Base-by-base conservation (phyloP, 306 rosid genomes). In the Sicyos edulis region DNA sequence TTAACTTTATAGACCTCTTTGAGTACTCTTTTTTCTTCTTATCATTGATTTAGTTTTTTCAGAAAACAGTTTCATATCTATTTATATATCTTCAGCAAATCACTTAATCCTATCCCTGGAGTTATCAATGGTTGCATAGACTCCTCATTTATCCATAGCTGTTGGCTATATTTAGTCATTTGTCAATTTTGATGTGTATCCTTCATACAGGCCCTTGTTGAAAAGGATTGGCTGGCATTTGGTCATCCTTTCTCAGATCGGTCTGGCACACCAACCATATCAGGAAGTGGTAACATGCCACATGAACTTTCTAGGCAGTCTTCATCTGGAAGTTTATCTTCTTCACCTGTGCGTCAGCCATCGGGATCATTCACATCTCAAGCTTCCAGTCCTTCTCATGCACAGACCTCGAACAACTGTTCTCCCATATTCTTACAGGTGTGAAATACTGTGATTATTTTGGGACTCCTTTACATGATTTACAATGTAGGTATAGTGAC, bases 221-320 rank as follows among this genome's bases (percentile, higher is more conserved):
- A 93, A 83, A 93, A 93, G 82, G 99, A 93, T 75, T 93, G 99
- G 99, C 83, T 93, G 55, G 97, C 97, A 76, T 93, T 93, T 82
- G 99, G 99, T 69, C 99, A 93, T 80, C 96, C 95, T 67, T 91
- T 88, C 83, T 83, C 95, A 21, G 99, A 93, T 74, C 90, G 99
- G 40, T 74, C 88, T 77, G 91, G 92, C 74, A 75, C 79, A 80
- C 96, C 97, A 16, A 60, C 87, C 22, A 52, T 83, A 54, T 81
- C 85, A 49, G 97, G 90, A 75, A 77, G 81, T 77, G 80, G 82
- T 70, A 88, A 56, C 74, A 24, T 79, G 75, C 77, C 92, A 37
- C 78, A 73, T n/a, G 99, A 95, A 88, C 84, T 95, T 75, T 40
- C 88, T 55, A 87, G 95, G 82, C 99, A 93, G 85, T 62, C 91